Evolutionary conservation across 2,329 filamentous ascomycete genomes (phyloP).

Genomic region (Cladosporium sp.): DNA sequence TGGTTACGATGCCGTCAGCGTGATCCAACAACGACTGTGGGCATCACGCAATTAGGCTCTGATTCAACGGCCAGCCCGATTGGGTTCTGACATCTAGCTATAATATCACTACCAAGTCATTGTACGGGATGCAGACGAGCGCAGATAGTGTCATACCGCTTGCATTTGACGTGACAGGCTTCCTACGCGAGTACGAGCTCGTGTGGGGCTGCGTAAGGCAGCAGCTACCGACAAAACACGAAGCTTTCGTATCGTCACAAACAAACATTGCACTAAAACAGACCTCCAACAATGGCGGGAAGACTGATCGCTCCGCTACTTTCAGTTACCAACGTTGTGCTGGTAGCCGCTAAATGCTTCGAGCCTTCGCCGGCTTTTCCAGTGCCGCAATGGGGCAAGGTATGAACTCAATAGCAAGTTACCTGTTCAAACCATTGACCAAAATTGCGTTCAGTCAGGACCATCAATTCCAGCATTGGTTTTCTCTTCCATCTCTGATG

Average conservation of each 20-base stretch:
- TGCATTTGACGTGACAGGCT: neutral
- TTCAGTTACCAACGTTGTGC: neutral
- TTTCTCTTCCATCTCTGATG: slow-evolving; percentile 34
- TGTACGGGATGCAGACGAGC: neutral
- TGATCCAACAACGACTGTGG: neutral
- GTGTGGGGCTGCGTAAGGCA: neutral
- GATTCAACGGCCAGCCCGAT: too few relatives aligned
- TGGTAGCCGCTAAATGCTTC: slow-evolving; percentile 31
- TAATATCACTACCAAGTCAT: neutral
- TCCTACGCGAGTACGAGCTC: neutral
- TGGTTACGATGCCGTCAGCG: neutral
- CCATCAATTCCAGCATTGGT: slow-evolving; percentile 25
- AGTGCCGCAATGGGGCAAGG: slow-evolving; percentile 34
- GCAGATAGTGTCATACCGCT: neutral
- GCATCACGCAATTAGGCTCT: neutral
- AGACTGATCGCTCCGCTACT: neutral
- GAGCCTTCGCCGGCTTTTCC: slow-evolving; percentile 42
- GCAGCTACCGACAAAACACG: neutral
- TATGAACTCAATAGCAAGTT: neutral
- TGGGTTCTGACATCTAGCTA: neutral
- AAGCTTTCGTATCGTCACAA: neutral
- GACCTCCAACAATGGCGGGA: neutral
- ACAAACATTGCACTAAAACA: neutral
- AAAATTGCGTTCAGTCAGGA: neutral
- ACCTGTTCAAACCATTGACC: neutral